Conservation (phyloP, 768 basidiomycete species). For the Tylopilus rubrobrunneus region DNA sequence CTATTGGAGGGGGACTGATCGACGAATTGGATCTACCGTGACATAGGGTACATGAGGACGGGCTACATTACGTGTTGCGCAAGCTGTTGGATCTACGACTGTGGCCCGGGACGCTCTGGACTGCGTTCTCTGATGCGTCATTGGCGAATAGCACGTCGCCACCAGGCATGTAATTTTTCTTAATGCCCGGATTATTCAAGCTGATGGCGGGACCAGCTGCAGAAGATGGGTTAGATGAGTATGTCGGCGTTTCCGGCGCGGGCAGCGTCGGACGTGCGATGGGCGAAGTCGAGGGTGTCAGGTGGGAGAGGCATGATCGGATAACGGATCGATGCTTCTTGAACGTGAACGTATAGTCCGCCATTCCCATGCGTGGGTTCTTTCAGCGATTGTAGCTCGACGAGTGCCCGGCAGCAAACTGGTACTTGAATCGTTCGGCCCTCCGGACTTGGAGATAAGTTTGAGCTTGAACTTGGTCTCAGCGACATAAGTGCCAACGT, state of each 20-base stretch:
- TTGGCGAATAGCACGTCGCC: slow-evolving; percentile 49
- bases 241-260: slow-evolving; percentile 53
- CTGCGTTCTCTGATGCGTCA: slow-evolving; percentile 65
- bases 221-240: slow-evolving; percentile 52
- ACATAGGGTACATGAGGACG: slow-evolving; percentile 79
- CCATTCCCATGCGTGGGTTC: too few species aligned
- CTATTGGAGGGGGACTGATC: background rate
- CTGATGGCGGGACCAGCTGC: slow-evolving; percentile 22
- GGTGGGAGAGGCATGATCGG: too few species aligned
- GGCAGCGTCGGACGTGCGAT: slow-evolving; percentile 73
- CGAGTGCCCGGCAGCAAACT: too few species aligned
- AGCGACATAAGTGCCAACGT: too few species aligned
- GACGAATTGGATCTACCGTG: background rate
- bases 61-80: slow-evolving; percentile 77
- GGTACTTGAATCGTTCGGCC: too few species aligned
- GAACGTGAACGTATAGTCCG: too few species aligned
- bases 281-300: slow-evolving; percentile 44
- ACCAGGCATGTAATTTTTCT: slow-evolving; percentile 45
- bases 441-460: too few species aligned
- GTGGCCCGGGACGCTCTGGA: slow-evolving; percentile 75
- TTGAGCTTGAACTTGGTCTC: too few species aligned
- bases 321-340: too few species aligned
- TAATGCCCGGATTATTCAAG: background rate
- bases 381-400: too few species aligned
- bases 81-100: slow-evolving; percentile 69